Evolutionary conservation across 169 alveolate genomes (phyloP).

Genomic region (Plasmodium coatneyi): DNA sequence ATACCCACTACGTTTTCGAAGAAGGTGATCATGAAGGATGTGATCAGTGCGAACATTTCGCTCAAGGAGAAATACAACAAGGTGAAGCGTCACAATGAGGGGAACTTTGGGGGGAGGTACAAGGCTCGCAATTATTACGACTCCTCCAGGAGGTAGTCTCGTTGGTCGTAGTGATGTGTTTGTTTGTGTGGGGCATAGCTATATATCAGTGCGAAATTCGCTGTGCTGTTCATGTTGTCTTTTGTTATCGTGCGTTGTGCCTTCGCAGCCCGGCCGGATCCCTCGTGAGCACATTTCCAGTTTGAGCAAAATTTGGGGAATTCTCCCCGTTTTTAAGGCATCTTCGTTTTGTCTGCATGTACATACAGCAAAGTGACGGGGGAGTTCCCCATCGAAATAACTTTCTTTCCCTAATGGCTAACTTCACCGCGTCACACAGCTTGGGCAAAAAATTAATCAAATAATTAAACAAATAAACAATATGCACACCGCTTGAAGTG

Average conservation of each 20-base stretch:
- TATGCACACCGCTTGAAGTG: not conserved
- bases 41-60: conserved; percentile 53
- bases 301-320: not conserved
- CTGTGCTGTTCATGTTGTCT: not conserved
- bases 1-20: conserved; percentile 44
- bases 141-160: conserved; percentile 9
- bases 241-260: not conserved
- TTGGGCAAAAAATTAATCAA: not conserved
- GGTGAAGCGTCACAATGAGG: conserved; percentile 14
- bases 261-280: not conserved
- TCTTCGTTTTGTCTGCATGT: not conserved
- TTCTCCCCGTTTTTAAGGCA: not conserved
- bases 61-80: conserved; percentile 36
- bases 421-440: not conserved
- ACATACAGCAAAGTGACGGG: not conserved
- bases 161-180: not conserved
- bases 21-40: conserved; percentile 32
- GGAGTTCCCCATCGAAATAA: not conserved
- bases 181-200: not conserved
- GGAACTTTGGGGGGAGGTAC: conserved; percentile 4
- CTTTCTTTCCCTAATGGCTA: not conserved
- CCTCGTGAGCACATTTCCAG: not conserved
- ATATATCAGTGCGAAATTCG: not conserved
- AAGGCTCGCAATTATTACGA: conserved; percentile 58
- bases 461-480: not conserved